phyloP scores from a whole-genome alignment of 1,139 yeast species.

The Yamadazyma trypodendri region DNA sequence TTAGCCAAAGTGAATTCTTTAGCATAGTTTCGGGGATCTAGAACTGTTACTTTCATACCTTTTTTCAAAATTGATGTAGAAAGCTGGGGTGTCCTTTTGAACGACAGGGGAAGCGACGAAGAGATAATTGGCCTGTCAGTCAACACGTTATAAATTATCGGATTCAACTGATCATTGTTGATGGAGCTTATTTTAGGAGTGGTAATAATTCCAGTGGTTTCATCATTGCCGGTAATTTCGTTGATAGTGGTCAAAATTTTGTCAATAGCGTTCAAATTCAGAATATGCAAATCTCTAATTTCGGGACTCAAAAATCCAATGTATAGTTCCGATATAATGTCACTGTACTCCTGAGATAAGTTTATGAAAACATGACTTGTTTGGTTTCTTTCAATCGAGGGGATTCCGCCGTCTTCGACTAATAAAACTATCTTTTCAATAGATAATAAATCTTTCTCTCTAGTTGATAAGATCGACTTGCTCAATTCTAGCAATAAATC shows the following conservation, averaged over 20 bases:
- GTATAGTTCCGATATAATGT: slow-evolving; percentile 59
- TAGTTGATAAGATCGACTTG: slow-evolving; percentile 23
- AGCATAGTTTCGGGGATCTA: slow-evolving; percentile 34
- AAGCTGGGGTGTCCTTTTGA: slow-evolving; percentile 59
- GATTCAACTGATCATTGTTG: slow-evolving; percentile 57
- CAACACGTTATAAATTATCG: slow-evolving; percentile 80
- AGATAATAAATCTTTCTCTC: slow-evolving; percentile 35
- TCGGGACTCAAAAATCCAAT: slow-evolving; percentile 50
- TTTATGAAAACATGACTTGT: slow-evolving; percentile 89
- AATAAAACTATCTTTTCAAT: slow-evolving; percentile 80
- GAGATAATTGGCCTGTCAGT: slow-evolving; percentile 94
- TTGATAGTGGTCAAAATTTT: slow-evolving; percentile 32
- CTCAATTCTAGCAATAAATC: slow-evolving; percentile 28
- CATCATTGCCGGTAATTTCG: slow-evolving; percentile 34
- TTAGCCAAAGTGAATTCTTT: slow-evolving; percentile 41
- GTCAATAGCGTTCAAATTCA: slow-evolving; percentile 56
- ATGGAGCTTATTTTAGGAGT: slow-evolving; percentile 46
- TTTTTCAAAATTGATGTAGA: slow-evolving; percentile 78
- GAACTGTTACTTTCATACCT: slow-evolving; percentile 66
- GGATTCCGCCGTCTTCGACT: slow-evolving; percentile 86
- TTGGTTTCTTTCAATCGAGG: slow-evolving; percentile 76
- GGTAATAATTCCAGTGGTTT: slow-evolving; percentile 44
- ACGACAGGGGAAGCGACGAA: slow-evolving; percentile 82
- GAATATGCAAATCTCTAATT: slow-evolving; percentile 49
- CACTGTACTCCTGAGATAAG: slow-evolving; percentile 75